These are phyloP conservation scores for Pseudocercospora musae DNA, from an alignment of 2,329 filamentous ascomycete genomes.

Conservation along the genomic window DNA sequence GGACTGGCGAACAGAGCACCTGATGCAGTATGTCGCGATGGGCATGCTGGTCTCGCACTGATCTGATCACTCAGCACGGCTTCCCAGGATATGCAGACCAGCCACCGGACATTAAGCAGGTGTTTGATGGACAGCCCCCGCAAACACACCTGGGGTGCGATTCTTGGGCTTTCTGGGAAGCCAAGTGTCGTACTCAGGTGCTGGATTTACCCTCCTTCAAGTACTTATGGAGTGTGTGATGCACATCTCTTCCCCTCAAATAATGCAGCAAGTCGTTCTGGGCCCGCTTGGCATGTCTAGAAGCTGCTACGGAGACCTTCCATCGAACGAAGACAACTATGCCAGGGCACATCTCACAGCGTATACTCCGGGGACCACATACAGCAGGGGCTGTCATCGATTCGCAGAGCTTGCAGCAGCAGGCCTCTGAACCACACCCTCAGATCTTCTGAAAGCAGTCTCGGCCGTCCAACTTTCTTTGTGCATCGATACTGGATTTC, in stretches of 20 bases:
- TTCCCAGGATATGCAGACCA: constrained; percentile 26
- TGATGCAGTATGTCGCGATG: constrained; percentile 26
- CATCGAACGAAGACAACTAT: constrained; percentile 19
- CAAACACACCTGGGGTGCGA: constrained; percentile 25
- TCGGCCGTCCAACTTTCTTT: constrained; percentile 24
- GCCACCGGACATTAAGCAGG: constrained; percentile 8
- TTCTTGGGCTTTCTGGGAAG: constrained; percentile 25
- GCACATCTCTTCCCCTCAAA: constrained; percentile 14
- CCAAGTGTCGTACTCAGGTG: constrained; percentile 28
- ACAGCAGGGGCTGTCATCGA: constrained; percentile 17
- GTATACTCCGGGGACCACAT: constrained; percentile 10
- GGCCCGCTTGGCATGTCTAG: constrained; percentile 26
- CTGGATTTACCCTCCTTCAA: constrained; percentile 27
- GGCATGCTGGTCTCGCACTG: constrained; percentile 26
- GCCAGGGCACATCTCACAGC: constrained; percentile 21
- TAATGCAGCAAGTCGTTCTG: constrained; percentile 27
- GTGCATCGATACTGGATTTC: constrained; percentile 10
- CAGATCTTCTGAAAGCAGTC: constrained; percentile 25
- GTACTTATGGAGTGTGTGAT: constrained; percentile 24
- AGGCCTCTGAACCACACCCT: constrained; percentile 29
- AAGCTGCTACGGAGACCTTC: constrained; percentile 19
- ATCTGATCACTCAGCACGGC: constrained; percentile 25
- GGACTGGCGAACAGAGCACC: constrained; percentile 14
- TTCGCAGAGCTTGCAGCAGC: constrained; percentile 28
- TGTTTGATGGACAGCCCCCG: constrained; percentile 21